Percentiles rank a stretch among this genome's conserved stretches.
These are phyloP conservation scores for Zalaria sp. DNA, from an alignment of 2,329 filamentous ascomycete species.

Conservation along the genomic window DNA sequence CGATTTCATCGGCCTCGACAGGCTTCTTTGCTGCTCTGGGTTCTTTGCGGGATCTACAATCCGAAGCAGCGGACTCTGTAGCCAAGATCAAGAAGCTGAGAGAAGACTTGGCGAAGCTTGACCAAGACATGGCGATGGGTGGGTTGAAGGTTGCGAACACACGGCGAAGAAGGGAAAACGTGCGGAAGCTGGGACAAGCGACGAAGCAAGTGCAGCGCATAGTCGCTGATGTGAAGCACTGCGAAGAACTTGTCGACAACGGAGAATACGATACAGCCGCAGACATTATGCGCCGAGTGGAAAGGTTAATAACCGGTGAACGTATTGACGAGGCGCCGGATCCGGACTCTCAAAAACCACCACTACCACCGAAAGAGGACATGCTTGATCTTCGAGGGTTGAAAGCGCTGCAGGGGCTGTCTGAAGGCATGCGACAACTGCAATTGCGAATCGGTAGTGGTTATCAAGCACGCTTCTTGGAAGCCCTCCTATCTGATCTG, in stretches of 20 bases:
- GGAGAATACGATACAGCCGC: slow-evolving; percentile 76
- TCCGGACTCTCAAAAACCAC: slow-evolving; percentile 7
- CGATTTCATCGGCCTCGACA: slow-evolving; percentile 87
- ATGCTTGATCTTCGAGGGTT: slow-evolving; percentile 59
- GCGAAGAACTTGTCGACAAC: slow-evolving; percentile 67
- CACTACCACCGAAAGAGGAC: slow-evolving; percentile 14
- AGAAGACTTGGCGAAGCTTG: slow-evolving; percentile 64
- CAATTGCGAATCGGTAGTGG: slow-evolving; percentile 72
- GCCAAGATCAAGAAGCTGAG: slow-evolving; percentile 69
- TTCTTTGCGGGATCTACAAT: slow-evolving; percentile 78
- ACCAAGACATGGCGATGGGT: slow-evolving; percentile 73
- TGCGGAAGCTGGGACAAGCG: slow-evolving; percentile 67
- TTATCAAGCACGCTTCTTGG: slow-evolving; percentile 70
- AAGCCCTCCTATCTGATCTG: slow-evolving; percentile 64
- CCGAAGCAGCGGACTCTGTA: slow-evolving; percentile 84
- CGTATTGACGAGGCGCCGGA: slow-evolving; percentile 24
- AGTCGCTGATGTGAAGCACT: slow-evolving; percentile 58
- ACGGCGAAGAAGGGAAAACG: slow-evolving; percentile 67
- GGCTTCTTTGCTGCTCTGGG: slow-evolving; percentile 94
- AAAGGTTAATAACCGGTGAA: slow-evolving; percentile 67
- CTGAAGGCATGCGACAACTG: slow-evolving; percentile 60
- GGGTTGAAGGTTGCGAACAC: slow-evolving; percentile 79
- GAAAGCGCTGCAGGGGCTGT: slow-evolving; percentile 66
- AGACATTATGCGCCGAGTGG: slow-evolving; percentile 61
- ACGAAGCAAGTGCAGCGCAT: slow-evolving; percentile 72